phyloP scores from a whole-genome alignment of 805 yeast genomes.

The Kazachstania viticola region DNA sequence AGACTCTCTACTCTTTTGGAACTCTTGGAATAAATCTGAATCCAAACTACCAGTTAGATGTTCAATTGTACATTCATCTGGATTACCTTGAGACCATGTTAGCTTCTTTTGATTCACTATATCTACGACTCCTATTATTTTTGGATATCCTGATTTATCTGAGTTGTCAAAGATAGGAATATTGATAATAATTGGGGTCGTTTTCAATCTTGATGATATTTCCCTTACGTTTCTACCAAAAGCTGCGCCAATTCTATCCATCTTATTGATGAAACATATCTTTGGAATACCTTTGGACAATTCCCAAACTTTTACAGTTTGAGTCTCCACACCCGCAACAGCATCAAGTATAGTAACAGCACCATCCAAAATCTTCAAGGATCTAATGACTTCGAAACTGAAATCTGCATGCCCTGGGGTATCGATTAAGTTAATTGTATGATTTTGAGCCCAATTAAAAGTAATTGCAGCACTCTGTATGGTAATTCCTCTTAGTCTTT shows the following conservation, averaged over 20 bases:
- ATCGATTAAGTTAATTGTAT: slow-evolving; percentile 77
- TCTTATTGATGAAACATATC: slow-evolving; percentile 76
- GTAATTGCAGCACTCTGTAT: slow-evolving; percentile 95
- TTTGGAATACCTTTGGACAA: slow-evolving; percentile 74
- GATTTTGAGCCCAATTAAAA: slow-evolving; percentile 59
- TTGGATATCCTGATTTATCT: slow-evolving; percentile 27
- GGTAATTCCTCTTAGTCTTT: slow-evolving; percentile 86
- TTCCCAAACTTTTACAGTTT: slow-evolving; percentile 93
- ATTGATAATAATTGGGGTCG: slow-evolving; percentile 64
- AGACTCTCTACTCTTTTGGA: slow-evolving; percentile 52
- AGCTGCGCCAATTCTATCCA: slow-evolving; percentile 96
- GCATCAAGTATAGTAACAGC: slow-evolving; percentile 88
- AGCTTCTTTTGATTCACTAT: slow-evolving; percentile 41
- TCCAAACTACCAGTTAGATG: slow-evolving; percentile 42
- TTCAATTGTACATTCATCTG: slow-evolving; percentile 15
- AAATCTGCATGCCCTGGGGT: slow-evolving; percentile 99
- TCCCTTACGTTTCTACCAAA: slow-evolving; percentile 83
- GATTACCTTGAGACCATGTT: slow-evolving; percentile 32
- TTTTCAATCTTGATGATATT: slow-evolving; percentile 60
- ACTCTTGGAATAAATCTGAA: slow-evolving; percentile 34
- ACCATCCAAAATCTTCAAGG: slow-evolving; percentile 87
- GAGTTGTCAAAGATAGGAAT: slow-evolving; percentile 52
- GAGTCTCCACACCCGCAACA: slow-evolving; percentile 97
- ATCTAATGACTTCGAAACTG: slow-evolving; percentile 84
- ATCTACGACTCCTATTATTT: slow-evolving; percentile 60